phyloP scores from a whole-genome alignment of 2,329 filamentous ascomycete species.

The Ophidiomyces ophidiicola region DNA sequence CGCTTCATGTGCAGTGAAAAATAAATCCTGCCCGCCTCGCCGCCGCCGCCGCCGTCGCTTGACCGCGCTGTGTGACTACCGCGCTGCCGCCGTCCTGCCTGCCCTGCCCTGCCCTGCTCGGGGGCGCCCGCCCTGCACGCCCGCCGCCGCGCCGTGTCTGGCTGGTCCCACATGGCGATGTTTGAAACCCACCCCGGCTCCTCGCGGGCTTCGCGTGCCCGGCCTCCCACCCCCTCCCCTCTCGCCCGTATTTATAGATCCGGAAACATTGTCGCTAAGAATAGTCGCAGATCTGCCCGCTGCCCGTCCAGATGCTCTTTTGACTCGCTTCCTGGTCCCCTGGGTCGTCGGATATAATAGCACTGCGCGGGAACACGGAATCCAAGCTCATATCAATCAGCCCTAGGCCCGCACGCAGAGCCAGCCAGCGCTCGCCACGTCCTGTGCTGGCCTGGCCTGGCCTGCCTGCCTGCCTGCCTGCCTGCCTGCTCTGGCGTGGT shows the following conservation, averaged over 20 bases:
- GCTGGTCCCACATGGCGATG: constrained; percentile 1
- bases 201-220: too few relatives aligned
- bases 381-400: background rate
- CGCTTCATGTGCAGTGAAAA: background rate
- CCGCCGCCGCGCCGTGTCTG: background rate
- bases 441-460: too few relatives aligned
- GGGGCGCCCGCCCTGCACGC: background rate
- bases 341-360: background rate
- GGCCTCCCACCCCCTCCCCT: background rate
- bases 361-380: background rate
- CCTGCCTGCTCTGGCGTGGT: too few relatives aligned
- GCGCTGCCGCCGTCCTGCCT: background rate
- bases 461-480: too few relatives aligned
- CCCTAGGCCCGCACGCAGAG: too few relatives aligned
- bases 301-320: background rate
- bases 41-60: background rate
- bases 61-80: background rate
- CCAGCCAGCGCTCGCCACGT: too few relatives aligned
- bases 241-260: constrained; percentile 1
- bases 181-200: constrained; percentile 11
- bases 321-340: too few relatives aligned
- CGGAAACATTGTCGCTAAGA: constrained; percentile 3
- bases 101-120: too few relatives aligned
- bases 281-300: constrained; percentile 1
- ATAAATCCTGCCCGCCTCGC: background rate